phyloP scores from a whole-genome alignment of 108 stramenopile species.

The Schizochytrium sp. region DNA sequence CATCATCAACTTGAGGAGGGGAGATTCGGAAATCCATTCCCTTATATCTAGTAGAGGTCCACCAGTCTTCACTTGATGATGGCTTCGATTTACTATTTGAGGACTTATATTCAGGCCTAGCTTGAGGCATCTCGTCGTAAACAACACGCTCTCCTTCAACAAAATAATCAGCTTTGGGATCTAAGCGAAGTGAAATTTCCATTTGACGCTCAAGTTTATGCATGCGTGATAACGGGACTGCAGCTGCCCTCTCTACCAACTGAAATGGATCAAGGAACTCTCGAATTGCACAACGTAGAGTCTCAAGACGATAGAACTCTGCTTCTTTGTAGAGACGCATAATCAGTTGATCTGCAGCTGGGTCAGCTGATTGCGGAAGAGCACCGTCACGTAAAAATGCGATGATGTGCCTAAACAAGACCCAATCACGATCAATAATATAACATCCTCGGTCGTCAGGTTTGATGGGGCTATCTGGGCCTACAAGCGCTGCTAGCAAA shows the following conservation, averaged over 20 bases:
- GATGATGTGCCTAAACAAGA: slow-evolving; percentile 36
- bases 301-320: slow-evolving; percentile 51
- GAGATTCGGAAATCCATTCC: not conserved
- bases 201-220: slow-evolving; percentile 49
- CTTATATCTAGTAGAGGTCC: slow-evolving; percentile 21
- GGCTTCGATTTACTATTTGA: not conserved
- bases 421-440: slow-evolving; percentile 47
- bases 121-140: not conserved
- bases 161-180: not conserved
- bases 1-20: not conserved
- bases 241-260: slow-evolving; percentile 48
- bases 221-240: slow-evolving; percentile 37
- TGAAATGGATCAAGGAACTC: slow-evolving; percentile 47
- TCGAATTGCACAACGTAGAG: slow-evolving; percentile 54
- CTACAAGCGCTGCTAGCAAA: slow-evolving; percentile 58
- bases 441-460: slow-evolving; percentile 37
- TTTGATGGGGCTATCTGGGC: slow-evolving; percentile 53
- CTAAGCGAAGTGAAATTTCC: not conserved
- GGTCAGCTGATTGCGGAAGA: slow-evolving; percentile 22
- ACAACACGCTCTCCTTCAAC: not conserved
- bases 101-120: not conserved
- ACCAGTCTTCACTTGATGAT: slow-evolving; percentile 1
- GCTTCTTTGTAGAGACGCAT: slow-evolving; percentile 36
- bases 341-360: slow-evolving; percentile 18
- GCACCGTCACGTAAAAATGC: slow-evolving; percentile 34